Percentiles rank a stretch among this genome's conserved stretches.
phyloP scores from a whole-genome alignment of 805 yeast genomes.

The Myxozyma neglecta region DNA sequence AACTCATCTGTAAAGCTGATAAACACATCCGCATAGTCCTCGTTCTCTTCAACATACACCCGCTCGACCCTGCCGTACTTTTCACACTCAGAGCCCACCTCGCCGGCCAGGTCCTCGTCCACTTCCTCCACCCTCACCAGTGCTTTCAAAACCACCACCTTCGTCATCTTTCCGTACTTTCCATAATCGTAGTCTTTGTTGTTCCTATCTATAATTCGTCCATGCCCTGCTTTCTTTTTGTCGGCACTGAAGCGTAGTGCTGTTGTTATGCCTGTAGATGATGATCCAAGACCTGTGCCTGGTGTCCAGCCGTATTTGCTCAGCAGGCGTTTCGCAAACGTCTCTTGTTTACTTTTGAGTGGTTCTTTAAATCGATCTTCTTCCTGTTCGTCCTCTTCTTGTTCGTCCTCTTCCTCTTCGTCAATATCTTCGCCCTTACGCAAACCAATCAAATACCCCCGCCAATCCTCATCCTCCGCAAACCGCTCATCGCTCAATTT shows the following conservation, averaged over 20 bases:
- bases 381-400: conserved; percentile 1
- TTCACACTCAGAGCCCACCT: conserved; percentile 30
- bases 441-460: conserved; percentile 23
- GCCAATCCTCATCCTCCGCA: conserved; percentile 33
- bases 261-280: conserved; percentile 22
- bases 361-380: neutral
- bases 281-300: conserved; percentile 30
- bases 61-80: conserved; percentile 30
- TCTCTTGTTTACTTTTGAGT: conserved; percentile 1
- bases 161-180: conserved; percentile 24
- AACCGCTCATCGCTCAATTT: conserved; percentile 29
- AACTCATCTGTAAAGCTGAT: conserved; percentile 27
- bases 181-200: conserved; percentile 1
- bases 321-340: conserved; percentile 28
- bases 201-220: conserved; percentile 23
- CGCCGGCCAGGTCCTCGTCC: conserved; percentile 27
- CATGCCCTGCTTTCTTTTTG: conserved; percentile 28
- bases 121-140: conserved; percentile 17
- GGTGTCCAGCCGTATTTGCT: conserved; percentile 33
- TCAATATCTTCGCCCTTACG: neutral
- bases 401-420: neutral
- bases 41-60: conserved; percentile 17
- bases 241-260: conserved; percentile 29
- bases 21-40: conserved; percentile 9
- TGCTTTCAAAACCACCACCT: conserved; percentile 12